These are phyloP conservation scores for Blastobotrys malaysiensis DNA, from an alignment of 1,139 yeast species.

Conservation along the genomic window DNA sequence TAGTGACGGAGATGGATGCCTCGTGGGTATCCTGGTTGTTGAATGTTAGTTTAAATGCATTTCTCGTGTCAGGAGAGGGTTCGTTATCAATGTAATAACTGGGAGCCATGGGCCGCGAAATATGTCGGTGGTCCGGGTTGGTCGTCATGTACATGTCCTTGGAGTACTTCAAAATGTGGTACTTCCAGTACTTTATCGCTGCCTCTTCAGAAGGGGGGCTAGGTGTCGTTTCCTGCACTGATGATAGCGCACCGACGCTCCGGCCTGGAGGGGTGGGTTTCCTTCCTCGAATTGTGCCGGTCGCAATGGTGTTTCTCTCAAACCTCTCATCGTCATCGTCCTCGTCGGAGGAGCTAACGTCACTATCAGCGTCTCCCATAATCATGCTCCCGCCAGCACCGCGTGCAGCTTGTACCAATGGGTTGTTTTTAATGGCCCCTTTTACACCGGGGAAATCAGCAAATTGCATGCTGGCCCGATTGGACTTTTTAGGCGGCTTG, in stretches of 20 bases:
- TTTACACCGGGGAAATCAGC: slow-evolving; percentile 5
- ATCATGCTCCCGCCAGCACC: neutral
- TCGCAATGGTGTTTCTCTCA: slow-evolving; percentile 6
- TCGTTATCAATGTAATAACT: slow-evolving; percentile 24
- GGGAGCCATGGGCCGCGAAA: slow-evolving; percentile 25
- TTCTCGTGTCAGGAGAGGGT: neutral
- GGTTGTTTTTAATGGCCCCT: slow-evolving; percentile 1
- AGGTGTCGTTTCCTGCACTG: neutral
- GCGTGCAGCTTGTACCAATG: neutral
- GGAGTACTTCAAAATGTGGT: slow-evolving; percentile 28
- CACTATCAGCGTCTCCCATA: slow-evolving; percentile 3
- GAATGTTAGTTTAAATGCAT: slow-evolving; percentile 7
- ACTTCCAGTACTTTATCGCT: slow-evolving; percentile 22
- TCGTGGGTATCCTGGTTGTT: slow-evolving; percentile 6
- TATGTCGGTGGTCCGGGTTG: slow-evolving; percentile 27
- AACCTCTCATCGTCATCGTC: slow-evolving; percentile 12
- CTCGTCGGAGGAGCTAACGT: slow-evolving; percentile 2
- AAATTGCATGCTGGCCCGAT: neutral
- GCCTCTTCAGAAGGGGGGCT: slow-evolving; percentile 1
- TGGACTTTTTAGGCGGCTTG: neutral
- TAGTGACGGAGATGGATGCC: slow-evolving; percentile 10
- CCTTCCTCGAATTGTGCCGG: slow-evolving; percentile 7
- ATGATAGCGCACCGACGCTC: neutral
- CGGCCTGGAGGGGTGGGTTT: neutral
- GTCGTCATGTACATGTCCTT: slow-evolving; percentile 29